A percentile compares a stretch with the other conserved stretches of the same genome.
Conservation (phyloP, 2,329 filamentous ascomycete species). For the Aurifilum marmelostoma region DNA sequence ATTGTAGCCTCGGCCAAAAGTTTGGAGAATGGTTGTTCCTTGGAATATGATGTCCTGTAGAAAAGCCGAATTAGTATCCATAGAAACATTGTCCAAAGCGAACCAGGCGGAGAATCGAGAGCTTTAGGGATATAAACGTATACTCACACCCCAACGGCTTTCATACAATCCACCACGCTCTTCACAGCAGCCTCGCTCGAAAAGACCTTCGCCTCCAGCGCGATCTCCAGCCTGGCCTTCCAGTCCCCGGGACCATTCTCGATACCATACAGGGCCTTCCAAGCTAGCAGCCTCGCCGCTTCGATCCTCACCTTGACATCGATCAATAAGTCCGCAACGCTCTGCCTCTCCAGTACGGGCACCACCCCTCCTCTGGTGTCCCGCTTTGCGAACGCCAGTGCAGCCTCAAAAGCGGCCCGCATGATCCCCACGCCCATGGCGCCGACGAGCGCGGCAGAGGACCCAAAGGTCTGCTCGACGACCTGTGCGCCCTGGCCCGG, state of each 20-base stretch:
- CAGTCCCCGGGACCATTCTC: constrained; percentile 45
- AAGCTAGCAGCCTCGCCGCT: constrained; percentile 43
- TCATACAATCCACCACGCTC: constrained; percentile 52
- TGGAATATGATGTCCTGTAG: constrained; percentile 44
- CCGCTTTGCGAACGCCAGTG: constrained; percentile 51
- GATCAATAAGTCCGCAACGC: constrained; percentile 52
- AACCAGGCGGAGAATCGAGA: constrained; percentile 16
- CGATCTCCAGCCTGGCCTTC: constrained; percentile 46
- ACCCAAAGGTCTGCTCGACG: constrained; percentile 48
- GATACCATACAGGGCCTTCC: constrained; percentile 51
- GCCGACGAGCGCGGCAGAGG: constrained; percentile 52
- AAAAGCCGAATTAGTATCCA: constrained; percentile 14
- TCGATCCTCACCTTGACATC: constrained; percentile 33
- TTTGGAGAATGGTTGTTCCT: constrained; percentile 46
- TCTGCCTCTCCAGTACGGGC: constrained; percentile 51
- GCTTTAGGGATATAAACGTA: no score
- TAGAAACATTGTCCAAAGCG: constrained; percentile 34
- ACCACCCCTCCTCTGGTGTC: constrained; percentile 50
- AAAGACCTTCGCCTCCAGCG: constrained; percentile 54
- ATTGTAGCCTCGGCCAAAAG: constrained; percentile 50
- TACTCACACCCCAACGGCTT: constrained; percentile 52
- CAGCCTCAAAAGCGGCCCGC: constrained; percentile 56
- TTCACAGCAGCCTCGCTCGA: constrained; percentile 52
- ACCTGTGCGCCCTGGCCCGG: constrained; percentile 48
- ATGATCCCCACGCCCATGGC: constrained; percentile 59